phyloP scores from a whole-genome alignment of 2,329 filamentous ascomycete genomes.

The Calonectria leucothoes region DNA sequence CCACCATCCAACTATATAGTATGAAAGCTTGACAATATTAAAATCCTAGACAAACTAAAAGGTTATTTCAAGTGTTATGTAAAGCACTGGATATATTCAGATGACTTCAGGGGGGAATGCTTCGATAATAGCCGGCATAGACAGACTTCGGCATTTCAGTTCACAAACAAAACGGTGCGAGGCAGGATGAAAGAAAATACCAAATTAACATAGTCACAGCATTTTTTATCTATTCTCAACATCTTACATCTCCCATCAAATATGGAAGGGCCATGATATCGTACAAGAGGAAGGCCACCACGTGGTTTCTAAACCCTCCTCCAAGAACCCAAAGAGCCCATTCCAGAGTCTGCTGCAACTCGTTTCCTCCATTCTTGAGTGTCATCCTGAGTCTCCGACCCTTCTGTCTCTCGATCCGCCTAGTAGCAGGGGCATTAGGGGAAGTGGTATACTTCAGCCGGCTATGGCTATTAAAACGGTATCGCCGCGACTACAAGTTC shows the following conservation, averaged over 20 bases:
- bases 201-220: constrained; percentile 21
- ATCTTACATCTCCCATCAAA: constrained; percentile 24
- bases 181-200: neutral
- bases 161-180: neutral
- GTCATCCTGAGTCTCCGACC: constrained; percentile 19
- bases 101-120: too few species aligned
- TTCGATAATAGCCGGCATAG: too few species aligned
- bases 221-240: constrained; percentile 28
- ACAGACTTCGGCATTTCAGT: too few species aligned
- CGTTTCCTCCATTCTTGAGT: constrained; percentile 26
- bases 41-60: too few species aligned
- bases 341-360: constrained; percentile 17
- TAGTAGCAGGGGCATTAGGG: constrained; percentile 38
- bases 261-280: constrained; percentile 24
- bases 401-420: constrained; percentile 36
- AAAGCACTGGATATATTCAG: neutral
- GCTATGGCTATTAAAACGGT: constrained; percentile 32
- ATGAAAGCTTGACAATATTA: neutral
- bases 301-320: constrained; percentile 15
- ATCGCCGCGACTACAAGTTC: constrained; percentile 36
- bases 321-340: constrained; percentile 24
- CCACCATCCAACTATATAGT: neutral
- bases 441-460: constrained; percentile 40
- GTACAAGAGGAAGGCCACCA: constrained; percentile 26
- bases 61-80: neutral